Conservation (phyloP, 257 asterid genomes). For the Dorcoceras hygrometricum region DNA sequence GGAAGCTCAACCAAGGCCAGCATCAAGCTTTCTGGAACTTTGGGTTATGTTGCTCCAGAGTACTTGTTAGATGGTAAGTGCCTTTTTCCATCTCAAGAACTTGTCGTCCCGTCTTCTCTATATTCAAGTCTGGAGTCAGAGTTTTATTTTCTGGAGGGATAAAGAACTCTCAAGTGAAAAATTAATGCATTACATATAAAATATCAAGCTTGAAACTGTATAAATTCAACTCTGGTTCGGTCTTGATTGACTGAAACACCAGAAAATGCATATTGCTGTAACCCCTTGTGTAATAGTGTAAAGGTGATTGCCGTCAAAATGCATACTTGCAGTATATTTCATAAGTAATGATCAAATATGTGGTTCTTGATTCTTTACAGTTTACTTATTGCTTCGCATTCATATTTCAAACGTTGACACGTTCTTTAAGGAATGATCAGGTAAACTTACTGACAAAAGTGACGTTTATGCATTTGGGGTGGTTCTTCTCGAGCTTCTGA, state of each 20-base stretch:
- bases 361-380: not conserved
- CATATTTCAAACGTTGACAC: not conserved
- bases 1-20: conserved; percentile 43
- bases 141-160: too few species aligned
- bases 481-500: conserved; percentile 65
- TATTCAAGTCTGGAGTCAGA: not conserved
- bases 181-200: too few species aligned
- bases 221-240: not conserved
- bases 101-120: not conserved
- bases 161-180: not conserved
- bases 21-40: conserved; percentile 56
- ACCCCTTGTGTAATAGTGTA: not conserved
- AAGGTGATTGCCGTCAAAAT: not conserved
- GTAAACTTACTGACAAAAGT: conserved; percentile 78
- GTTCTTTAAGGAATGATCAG: conserved; percentile 31
- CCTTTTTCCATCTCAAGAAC: not conserved
- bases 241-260: too few species aligned
- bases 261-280: not conserved
- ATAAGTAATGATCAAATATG: too few species aligned
- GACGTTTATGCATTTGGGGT: conserved; percentile 85
- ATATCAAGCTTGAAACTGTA: not conserved
- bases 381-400: not conserved
- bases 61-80: conserved; percentile 60
- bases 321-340: not conserved
- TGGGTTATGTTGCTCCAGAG: conserved; percentile 74